Base-by-base conservation (phyloP, 164 flowering plant species). In the Piper longum region DNA sequence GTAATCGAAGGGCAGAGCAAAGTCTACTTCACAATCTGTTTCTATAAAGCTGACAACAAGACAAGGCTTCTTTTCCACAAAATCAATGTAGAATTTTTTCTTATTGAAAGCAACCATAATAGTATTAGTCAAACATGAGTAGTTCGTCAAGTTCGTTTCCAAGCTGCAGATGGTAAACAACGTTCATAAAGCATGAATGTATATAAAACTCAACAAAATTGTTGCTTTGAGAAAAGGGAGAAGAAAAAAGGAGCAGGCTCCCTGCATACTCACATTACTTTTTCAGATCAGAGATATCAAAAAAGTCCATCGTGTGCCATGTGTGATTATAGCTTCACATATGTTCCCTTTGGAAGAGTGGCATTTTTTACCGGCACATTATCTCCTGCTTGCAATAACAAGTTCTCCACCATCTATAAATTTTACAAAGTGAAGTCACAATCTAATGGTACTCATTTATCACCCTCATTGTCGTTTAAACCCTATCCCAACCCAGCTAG, bases 21-120 rank as follows among this genome's bases (percentile, higher is more conserved):
- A 92, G 70, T 92, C 98, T 66, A 92, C 98, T 75, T 92, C 96
- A 76, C 98, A 92, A 69, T 92, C 98, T 5, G 96, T 92, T 73
- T 92, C 96, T 56, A 89, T 92, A 60, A 92, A 86, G 69, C 82
- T 86, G 64, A 92, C 85, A 4, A 90, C 96, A 68, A 78, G 67
- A 26, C 96, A 72, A 62, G 98, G 98, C 80, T 85, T 89, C 55
- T 96, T 62, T 76, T 89, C 98, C 19, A 92, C 61, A 26, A 92
- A 85, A 68, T 92, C 96, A 62, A 92, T 89, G 74, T 86, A 92
- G 64, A 87, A 89, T 64, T 87, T 89, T 71, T 88, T 92, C 62
- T 87, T 87, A 78, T 89, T 87, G 64, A 86, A 88, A 2, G 96
- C 90, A 62, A 92, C 93, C 96, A 89, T 88, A 59, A 92, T 92